Evolutionary conservation across 805 yeast species (phyloP), one percentile per base, ranked within the genome.

Genomic region (Suhomyces pyralidae): DNA sequence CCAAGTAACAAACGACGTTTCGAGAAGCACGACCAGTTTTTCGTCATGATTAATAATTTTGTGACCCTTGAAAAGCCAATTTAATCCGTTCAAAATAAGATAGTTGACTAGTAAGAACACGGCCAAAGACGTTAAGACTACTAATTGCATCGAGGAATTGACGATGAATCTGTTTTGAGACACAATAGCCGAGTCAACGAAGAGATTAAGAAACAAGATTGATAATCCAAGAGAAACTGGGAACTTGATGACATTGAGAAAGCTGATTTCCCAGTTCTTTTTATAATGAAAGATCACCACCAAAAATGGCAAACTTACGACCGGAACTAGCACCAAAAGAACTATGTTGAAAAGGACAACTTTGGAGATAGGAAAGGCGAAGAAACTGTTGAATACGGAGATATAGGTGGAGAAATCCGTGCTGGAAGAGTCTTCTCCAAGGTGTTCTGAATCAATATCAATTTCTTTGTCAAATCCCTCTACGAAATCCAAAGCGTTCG

Each of bases 401-500:
- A 86, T 81, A 65, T 73, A 91, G 0, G 84, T 80, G 0, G 94
- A 88, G 36, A 60, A 64, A 12, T 66, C 74, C 8, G 51, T 36
- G 26, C 50, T 51, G 15, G 44, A 22, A 9, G 36, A 32, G 12
- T 34, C 32, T 12, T 28, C n/a, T 10, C 12, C 53, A 19, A 70
- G 70, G 0, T 76, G 61, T 20, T 62, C 64, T 8, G 55, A 58
- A 53, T 71, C 77, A 51, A 72, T 65, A 46, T 70, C 76, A 15
- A 73, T 60, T 9, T 69, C 70, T 12, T 65, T 43, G 15, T 62
- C 64, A 1, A 90, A 60, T 19, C 76, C 73, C 1, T 62, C 59
- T 1, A 82, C 71, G 53, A 87, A 73, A 58, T 86, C 94, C 59
- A 87, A 67, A 0, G 96, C 75, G 50, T 82, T 84, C 3, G 85